phyloP scores from a whole-genome alignment of 2,329 filamentous ascomycete genomes.

The Ilyonectria robusta region DNA sequence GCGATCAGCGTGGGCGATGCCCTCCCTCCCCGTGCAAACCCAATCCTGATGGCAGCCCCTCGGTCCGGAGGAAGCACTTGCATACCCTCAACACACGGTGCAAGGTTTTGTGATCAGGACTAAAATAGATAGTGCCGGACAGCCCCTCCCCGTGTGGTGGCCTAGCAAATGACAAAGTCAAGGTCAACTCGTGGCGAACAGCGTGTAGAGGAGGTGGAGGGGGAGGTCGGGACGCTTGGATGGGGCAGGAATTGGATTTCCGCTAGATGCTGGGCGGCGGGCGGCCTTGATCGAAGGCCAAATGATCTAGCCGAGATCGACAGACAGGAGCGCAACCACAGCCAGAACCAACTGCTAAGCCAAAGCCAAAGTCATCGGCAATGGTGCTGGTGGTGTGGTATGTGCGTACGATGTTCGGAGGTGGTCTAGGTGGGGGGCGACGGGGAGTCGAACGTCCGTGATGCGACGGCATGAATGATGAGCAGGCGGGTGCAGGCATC shows the following conservation, averaged over 20 bases:
- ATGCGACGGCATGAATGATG: constrained; percentile 30
- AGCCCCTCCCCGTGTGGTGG: constrained; percentile 40
- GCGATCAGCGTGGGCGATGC: constrained; percentile 41
- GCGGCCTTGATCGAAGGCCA: constrained; percentile 26
- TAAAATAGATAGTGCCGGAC: constrained; percentile 44
- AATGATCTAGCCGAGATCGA: constrained; percentile 45
- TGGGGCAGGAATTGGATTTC: constrained; percentile 32
- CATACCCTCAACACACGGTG: constrained; percentile 9
- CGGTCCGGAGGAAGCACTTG: constrained; percentile 26
- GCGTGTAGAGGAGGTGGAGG: constrained; percentile 31
- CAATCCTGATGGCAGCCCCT: constrained; percentile 24
- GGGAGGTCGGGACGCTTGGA: constrained; percentile 31
- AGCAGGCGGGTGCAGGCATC: constrained; percentile 11
- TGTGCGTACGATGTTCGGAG: constrained; percentile 17
- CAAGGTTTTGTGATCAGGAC: constrained; percentile 24
- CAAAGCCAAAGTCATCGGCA: constrained; percentile 31
- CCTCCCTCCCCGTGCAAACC: constrained; percentile 27
- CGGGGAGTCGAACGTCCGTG: constrained; percentile 21
- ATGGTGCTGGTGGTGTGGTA: constrained; percentile 21
- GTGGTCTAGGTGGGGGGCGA: constrained; percentile 13
- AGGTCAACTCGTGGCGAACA: constrained; percentile 15
- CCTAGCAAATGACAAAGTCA: constrained; percentile 42
- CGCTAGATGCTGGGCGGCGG: constrained; percentile 17
- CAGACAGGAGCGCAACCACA: constrained; percentile 30
- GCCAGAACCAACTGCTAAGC: constrained; percentile 23